These are phyloP conservation scores for Raffaelea ambrosiae DNA, from an alignment of 2,329 filamentous ascomycete species.

Conservation along the genomic window DNA sequence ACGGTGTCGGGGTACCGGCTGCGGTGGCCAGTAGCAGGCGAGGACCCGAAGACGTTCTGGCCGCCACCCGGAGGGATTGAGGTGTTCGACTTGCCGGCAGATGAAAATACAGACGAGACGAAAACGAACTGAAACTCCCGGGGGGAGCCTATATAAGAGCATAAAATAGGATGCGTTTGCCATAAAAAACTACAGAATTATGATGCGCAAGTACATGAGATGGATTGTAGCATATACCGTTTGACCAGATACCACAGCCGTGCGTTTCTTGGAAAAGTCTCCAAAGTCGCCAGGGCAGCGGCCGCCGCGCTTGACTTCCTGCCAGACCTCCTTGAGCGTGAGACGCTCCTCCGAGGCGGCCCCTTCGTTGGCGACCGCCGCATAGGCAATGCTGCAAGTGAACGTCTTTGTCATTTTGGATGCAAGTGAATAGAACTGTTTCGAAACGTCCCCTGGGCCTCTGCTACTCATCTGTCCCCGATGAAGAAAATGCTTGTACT, in stretches of 20 bases:
- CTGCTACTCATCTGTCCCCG: too few species aligned
- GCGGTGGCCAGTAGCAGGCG: constrained; percentile 46
- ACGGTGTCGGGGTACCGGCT: constrained; percentile 76
- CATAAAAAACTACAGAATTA: too few species aligned
- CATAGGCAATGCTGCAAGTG: not conserved
- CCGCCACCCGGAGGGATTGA: constrained; percentile 6
- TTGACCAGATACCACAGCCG: too few species aligned
- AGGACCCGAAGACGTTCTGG: constrained; percentile 10
- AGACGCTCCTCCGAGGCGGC: not conserved
- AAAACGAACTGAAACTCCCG: too few species aligned
- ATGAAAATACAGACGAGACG: not conserved
- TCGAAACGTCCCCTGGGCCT: too few species aligned
- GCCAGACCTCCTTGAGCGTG: constrained; percentile 50
- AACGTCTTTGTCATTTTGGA: too few species aligned
- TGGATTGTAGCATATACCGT: too few species aligned
- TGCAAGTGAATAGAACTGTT: too few species aligned
- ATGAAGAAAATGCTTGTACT: too few species aligned
- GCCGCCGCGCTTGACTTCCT: constrained; percentile 20
- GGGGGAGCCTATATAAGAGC: too few species aligned
- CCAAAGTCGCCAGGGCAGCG: not conserved
- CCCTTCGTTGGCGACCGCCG: not conserved
- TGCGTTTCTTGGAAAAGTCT: not conserved
- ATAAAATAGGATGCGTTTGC: too few species aligned
- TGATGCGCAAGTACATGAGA: too few species aligned
- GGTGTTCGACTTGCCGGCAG: constrained; percentile 24